Evolutionary conservation across 2,329 filamentous ascomycete species (phyloP).

Genomic region (Aurifilum marmelostoma): DNA sequence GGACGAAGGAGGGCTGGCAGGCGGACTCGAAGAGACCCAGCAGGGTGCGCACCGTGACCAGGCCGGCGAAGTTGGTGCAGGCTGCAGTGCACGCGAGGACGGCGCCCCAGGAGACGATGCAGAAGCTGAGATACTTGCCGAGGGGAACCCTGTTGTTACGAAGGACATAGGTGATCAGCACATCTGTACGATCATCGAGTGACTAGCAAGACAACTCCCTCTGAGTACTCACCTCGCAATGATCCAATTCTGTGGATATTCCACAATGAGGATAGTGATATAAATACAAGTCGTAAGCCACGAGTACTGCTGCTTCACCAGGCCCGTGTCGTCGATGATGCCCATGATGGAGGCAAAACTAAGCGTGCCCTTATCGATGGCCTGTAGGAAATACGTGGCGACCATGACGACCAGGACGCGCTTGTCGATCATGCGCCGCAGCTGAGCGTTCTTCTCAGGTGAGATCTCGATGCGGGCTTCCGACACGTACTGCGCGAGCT

Average conservation of each 20-base stretch:
- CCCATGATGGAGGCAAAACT: constrained; percentile 69
- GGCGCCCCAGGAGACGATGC: constrained; percentile 66
- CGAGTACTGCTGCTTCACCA: constrained; percentile 59
- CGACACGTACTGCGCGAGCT: constrained; percentile 71
- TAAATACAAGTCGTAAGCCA: constrained; percentile 79
- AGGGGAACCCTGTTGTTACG: constrained; percentile 57
- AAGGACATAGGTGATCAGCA: background rate
- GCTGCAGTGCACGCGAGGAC: constrained; percentile 64
- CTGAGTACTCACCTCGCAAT: constrained; percentile 36
- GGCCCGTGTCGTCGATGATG: constrained; percentile 53
- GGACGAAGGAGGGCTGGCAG: constrained; percentile 69
- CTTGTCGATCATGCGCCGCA: constrained; percentile 68
- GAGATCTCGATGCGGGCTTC: constrained; percentile 59
- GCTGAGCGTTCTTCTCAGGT: constrained; percentile 60
- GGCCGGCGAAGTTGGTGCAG: constrained; percentile 61
- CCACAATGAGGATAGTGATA: constrained; percentile 70
- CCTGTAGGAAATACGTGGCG: constrained; percentile 72
- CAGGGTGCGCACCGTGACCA: constrained; percentile 65
- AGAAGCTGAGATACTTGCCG: constrained; percentile 67
- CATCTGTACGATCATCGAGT: no score
- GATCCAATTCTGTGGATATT: constrained; percentile 69
- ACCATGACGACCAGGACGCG: constrained; percentile 73
- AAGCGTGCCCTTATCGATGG: constrained; percentile 69
- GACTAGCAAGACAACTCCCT: no score
- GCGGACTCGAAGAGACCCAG: constrained; percentile 73